Percentiles rank a stretch among this genome's conserved stretches.
phyloP scores from a whole-genome alignment of 2,329 filamentous ascomycete species.

The Botrytis paeoniae region DNA sequence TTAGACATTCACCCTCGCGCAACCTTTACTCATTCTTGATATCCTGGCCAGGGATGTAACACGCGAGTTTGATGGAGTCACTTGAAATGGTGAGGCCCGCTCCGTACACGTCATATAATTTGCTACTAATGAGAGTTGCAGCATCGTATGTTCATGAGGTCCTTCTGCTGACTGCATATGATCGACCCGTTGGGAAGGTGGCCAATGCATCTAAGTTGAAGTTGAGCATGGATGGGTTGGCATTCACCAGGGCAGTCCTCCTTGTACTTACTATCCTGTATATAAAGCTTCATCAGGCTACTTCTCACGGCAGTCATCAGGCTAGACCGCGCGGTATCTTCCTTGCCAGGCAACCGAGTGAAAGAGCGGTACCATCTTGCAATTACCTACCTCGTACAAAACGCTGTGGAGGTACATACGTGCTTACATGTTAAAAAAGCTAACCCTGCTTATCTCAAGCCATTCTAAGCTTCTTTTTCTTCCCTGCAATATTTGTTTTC shows the following conservation, averaged over 20 bases:
- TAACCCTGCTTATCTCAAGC: slow-evolving; percentile 14
- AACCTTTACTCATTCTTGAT: background rate
- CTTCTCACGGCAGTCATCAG: slow-evolving; percentile 24
- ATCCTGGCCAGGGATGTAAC: slow-evolving; percentile 4
- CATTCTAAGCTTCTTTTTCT: slow-evolving; percentile 24
- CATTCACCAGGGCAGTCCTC: slow-evolving; percentile 20
- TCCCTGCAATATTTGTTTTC: background rate
- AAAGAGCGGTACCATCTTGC: slow-evolving; percentile 10
- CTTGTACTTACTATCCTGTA: slow-evolving; percentile 25
- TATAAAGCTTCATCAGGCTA: slow-evolving; percentile 25
- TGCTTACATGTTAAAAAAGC: slow-evolving; percentile 10
- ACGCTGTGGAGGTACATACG: slow-evolving; percentile 11
- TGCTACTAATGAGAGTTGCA: background rate
- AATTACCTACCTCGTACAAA: slow-evolving; percentile 12
- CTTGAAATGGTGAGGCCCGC: background rate
- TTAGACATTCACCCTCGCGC: slow-evolving; percentile 3
- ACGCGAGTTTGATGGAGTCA: slow-evolving; percentile 9
- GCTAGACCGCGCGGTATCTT: slow-evolving; percentile 21
- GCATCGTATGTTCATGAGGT: slow-evolving; percentile 23
- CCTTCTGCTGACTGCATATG: slow-evolving; percentile 19
- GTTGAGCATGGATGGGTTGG: slow-evolving; percentile 29
- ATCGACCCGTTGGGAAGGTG: slow-evolving; percentile 19
- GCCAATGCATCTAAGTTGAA: slow-evolving; percentile 23
- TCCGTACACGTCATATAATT: slow-evolving; percentile 19
- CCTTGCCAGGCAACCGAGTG: slow-evolving; percentile 13